Percentiles rank a stretch among this genome's conserved stretches.
Conservation (phyloP, 495 filamentous ascomycete species). For the Hyaloscypha hepaticicola region DNA sequence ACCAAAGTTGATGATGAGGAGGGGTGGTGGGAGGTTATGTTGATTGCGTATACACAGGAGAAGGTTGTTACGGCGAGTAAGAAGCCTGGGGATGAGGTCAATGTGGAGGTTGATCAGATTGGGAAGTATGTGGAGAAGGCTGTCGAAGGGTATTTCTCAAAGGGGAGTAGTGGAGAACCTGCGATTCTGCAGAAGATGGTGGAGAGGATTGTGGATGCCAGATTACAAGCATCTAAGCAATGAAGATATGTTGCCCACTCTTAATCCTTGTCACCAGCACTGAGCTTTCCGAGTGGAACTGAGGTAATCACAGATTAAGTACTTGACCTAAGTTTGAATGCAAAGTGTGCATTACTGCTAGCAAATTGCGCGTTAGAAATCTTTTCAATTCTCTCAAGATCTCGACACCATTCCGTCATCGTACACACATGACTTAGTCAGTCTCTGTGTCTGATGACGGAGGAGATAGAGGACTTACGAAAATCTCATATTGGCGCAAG, state of each 20-base stretch:
- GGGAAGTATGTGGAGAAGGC: conserved; percentile 99
- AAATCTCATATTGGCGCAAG: no score
- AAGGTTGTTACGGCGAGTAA: conserved; percentile 82
- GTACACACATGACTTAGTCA: no score
- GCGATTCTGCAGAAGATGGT: conserved; percentile 84
- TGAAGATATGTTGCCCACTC: background rate
- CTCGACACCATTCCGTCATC: no score
- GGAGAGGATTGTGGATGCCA: conserved; percentile 71
- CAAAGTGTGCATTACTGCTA: no score
- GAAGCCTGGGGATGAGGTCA: conserved; percentile 80
- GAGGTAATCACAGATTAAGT: background rate
- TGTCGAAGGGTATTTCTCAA: conserved; percentile 65
- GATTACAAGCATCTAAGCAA: background rate
- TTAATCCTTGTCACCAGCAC: background rate
- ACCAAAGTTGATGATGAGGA: conserved; percentile 74
- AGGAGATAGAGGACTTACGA: no score
- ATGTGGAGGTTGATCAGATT: conserved; percentile 97
- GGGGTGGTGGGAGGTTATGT: conserved; percentile 96
- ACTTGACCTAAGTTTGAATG: no score
- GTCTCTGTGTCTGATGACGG: no score
- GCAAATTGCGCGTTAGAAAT: no score
- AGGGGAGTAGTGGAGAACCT: conserved; percentile 51
- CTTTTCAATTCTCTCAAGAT: no score
- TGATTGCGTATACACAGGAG: conserved; percentile 98
- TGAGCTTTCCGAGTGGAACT: background rate